A percentile compares a stretch with the other conserved stretches of the same genome.
Evolutionary conservation across 1,139 yeast genomes (phyloP).

Genomic region (Nakaseomyces glabratus): DNA sequence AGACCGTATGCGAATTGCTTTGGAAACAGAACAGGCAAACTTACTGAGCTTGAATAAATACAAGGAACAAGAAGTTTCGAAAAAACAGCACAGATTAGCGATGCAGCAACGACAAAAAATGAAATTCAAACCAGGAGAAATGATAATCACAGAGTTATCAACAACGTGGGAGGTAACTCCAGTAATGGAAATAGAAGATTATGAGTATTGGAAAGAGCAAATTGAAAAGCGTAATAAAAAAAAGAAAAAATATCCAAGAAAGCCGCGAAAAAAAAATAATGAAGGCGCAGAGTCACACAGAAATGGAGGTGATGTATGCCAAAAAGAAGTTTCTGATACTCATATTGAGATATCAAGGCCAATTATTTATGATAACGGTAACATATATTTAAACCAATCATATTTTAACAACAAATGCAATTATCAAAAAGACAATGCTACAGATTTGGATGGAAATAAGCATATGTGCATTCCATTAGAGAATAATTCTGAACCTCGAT

Average conservation of each 20-base stretch:
- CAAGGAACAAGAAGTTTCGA: constrained; percentile 74
- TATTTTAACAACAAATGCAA: too few relatives aligned
- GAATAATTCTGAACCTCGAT: too few relatives aligned
- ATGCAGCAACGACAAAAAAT: constrained; percentile 56
- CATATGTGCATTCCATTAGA: too few relatives aligned
- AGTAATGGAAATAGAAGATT: constrained; percentile 44
- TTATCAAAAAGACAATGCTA: too few relatives aligned
- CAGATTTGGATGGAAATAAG: too few relatives aligned
- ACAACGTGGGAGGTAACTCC: constrained; percentile 36
- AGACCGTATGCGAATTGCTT: constrained; percentile 75
- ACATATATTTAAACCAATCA: too few relatives aligned
- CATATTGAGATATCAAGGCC: too few relatives aligned
- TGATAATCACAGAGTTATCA: constrained; percentile 18
- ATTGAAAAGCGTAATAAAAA: constrained; percentile 36
- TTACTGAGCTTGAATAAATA: constrained; percentile 63
- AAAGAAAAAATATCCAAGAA: constrained; percentile 34
- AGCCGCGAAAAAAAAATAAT: constrained; percentile 28
- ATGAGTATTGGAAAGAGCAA: constrained; percentile 32
- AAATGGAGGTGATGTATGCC: too few relatives aligned
- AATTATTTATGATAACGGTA: too few relatives aligned
- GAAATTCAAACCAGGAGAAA: constrained; percentile 33
- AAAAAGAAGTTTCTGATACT: too few relatives aligned
- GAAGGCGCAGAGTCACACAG: too few relatives aligned
- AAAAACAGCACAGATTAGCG: constrained; percentile 69
- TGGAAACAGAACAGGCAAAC: constrained; percentile 74